Base-by-base conservation (phyloP, 1,284 basidiomycete species). In the Papiliotrema laurentii region DNA sequence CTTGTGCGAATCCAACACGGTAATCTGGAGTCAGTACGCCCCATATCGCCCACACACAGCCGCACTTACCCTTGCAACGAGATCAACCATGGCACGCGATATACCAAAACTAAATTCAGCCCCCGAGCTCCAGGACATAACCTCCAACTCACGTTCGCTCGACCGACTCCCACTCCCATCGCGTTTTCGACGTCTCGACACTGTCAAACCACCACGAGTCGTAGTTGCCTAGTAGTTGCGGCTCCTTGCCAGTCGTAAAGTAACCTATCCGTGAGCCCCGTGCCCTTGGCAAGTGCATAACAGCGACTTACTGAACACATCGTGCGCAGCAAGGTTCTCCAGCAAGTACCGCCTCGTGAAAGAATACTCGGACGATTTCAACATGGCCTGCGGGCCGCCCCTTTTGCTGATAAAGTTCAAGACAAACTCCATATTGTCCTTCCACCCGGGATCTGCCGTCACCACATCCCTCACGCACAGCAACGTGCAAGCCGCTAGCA, bases 141-240 rank as follows among this genome's bases (percentile, higher is more conserved):
- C n/a, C 7, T 34, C 2, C 42, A 4, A 51, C 54, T 30, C 26
- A 52, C 49, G 47, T 54, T 41, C 64, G 40, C 39, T 67, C 64
- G 2, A 67, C 61, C 2, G 61, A 63, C 41, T 65, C 64, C 64
- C 64, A 67, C 45, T 67, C 63, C 61, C 61, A 67, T 13, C 58
- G 41, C 13, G 58, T 62, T 36, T 59, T 54, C 5, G 63, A 65
- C 11, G 63, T 63, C 36, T 65, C 56, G 2, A 63, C 61, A 34
- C 63, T 60, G 18, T 65, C 63, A 45, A 64, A 65, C 64, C 64
- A 67, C 64, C 63, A 67, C 22, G 56, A 54, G 43, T 61, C 61
- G 45, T 55, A 66, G 50, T 61, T 59, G 25, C 59, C 64, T 25
- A 64, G 45, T 30, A 66, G 43, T 1, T 58, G 41, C 6, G 64